Conservation (phyloP, 306 rosid species). For the Cucurbita pepo region DNA sequence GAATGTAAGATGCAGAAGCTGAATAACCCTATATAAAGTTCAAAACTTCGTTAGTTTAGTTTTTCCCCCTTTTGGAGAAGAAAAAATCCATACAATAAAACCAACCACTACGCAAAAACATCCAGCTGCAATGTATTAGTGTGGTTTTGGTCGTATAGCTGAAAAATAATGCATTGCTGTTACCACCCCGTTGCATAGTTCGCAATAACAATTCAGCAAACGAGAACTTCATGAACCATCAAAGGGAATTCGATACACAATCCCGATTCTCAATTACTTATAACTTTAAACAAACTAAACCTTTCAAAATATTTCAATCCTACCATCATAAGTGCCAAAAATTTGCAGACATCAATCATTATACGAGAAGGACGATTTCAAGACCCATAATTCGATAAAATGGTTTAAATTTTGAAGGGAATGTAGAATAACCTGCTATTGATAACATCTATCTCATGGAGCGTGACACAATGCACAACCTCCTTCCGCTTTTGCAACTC, state of each 20-base stretch:
- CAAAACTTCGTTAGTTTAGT: background rate
- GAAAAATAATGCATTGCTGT: background rate
- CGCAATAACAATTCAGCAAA: background rate
- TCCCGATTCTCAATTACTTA: background rate
- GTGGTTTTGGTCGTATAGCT: background rate
- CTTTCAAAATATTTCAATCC: background rate
- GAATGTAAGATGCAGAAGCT: background rate
- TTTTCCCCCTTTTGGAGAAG: background rate
- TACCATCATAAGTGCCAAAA: background rate
- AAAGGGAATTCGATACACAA: background rate
- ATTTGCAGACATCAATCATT: background rate
- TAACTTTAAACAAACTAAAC: background rate
- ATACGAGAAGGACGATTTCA: background rate
- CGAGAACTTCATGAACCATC: background rate
- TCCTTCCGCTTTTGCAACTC: conserved; percentile 98
- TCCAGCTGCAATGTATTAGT: background rate
- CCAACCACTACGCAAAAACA: background rate
- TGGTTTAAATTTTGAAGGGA: background rate
- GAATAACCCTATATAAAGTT: background rate
- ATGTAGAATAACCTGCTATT: conserved; percentile 52
- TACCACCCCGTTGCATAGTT: background rate
- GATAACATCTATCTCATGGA: conserved; percentile 96
- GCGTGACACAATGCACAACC: conserved; percentile 92
- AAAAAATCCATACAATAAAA: background rate
- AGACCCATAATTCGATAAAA: background rate